phyloP scores from a whole-genome alignment of 2,329 filamentous ascomycete species.

The Monilinia fructicola region DNA sequence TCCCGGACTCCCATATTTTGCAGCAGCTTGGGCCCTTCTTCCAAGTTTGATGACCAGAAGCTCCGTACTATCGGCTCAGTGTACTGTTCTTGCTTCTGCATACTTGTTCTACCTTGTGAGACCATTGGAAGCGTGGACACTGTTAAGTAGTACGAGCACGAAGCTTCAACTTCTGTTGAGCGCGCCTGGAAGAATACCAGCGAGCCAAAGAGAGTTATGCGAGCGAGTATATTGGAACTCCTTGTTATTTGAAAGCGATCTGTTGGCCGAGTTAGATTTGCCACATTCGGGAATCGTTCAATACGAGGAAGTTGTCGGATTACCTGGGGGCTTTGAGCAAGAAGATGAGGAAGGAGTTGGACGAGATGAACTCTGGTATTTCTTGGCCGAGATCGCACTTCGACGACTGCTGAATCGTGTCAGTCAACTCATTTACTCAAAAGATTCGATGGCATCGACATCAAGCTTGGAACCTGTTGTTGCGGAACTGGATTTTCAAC shows the following conservation, averaged over 20 bases:
- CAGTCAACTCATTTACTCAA: slow-evolving; percentile 76
- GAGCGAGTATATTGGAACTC: slow-evolving; percentile 85
- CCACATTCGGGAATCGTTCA: slow-evolving; percentile 81
- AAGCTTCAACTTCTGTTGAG: slow-evolving; percentile 78
- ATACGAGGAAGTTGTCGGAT: slow-evolving; percentile 75
- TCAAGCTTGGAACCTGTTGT: slow-evolving; percentile 75
- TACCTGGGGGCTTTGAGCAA: slow-evolving; percentile 74
- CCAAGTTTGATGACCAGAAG: slow-evolving; percentile 79
- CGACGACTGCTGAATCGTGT: slow-evolving; percentile 74
- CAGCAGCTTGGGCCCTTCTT: slow-evolving; percentile 74
- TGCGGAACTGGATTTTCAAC: slow-evolving; percentile 76
- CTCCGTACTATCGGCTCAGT: slow-evolving; percentile 75
- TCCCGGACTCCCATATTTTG: slow-evolving; percentile 76
- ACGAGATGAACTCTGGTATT: slow-evolving; percentile 81
- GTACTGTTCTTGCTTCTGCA: slow-evolving; percentile 75
- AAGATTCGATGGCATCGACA: slow-evolving; percentile 68
- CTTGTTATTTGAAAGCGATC: slow-evolving; percentile 75
- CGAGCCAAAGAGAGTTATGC: slow-evolving; percentile 68
- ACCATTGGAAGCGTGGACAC: slow-evolving; percentile 78
- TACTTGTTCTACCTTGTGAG: slow-evolving; percentile 82
- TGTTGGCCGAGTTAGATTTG: slow-evolving; percentile 75
- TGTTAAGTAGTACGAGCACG: slow-evolving; percentile 76
- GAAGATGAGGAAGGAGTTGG: slow-evolving; percentile 65
- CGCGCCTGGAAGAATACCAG: slow-evolving; percentile 67
- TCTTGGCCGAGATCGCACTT: slow-evolving; percentile 78